A percentile compares a stretch with the other conserved stretches of the same genome.
Conservation (phyloP, 306 rosid species). For the Prunus mume region DNA sequence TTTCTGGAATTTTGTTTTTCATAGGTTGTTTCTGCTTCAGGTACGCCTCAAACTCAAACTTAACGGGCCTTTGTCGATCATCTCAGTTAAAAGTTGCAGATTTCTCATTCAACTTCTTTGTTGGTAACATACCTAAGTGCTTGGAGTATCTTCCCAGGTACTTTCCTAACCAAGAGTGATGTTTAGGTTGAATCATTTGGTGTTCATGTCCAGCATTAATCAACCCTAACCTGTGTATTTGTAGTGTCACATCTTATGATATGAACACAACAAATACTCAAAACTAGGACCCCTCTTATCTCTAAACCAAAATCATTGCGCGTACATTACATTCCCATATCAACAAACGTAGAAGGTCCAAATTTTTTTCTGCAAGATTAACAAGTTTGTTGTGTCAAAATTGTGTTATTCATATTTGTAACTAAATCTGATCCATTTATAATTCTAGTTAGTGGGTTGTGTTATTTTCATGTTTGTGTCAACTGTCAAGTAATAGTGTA, state of each 20-base stretch:
- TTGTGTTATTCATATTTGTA: background rate
- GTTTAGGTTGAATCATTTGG: background rate
- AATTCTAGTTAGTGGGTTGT: background rate
- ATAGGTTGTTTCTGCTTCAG: slow-evolving; percentile 42
- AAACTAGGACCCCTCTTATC: background rate
- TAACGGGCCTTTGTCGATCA: slow-evolving; percentile 67
- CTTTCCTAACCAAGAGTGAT: slow-evolving; percentile 8
- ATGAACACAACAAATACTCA: background rate
- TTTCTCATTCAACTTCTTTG: slow-evolving; percentile 85
- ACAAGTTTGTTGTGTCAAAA: background rate
- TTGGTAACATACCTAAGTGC: slow-evolving; percentile 84
- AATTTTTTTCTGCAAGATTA: background rate
- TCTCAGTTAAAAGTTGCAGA: slow-evolving; percentile 71
- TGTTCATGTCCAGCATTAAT: background rate
- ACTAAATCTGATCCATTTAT: background rate
- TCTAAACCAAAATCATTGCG: background rate
- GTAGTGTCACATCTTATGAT: background rate
- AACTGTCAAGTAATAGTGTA: background rate
- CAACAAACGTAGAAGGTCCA: background rate
- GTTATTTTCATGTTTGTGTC: background rate
- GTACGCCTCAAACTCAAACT: slow-evolving; percentile 49
- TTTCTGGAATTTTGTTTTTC: slow-evolving; percentile 23
- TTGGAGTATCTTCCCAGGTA: slow-evolving; percentile 85
- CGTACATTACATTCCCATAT: background rate
- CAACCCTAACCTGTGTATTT: background rate